These are phyloP conservation scores for Gremmenia infestans DNA, from an alignment of 2,329 filamentous ascomycete genomes.

Conservation along the genomic window DNA sequence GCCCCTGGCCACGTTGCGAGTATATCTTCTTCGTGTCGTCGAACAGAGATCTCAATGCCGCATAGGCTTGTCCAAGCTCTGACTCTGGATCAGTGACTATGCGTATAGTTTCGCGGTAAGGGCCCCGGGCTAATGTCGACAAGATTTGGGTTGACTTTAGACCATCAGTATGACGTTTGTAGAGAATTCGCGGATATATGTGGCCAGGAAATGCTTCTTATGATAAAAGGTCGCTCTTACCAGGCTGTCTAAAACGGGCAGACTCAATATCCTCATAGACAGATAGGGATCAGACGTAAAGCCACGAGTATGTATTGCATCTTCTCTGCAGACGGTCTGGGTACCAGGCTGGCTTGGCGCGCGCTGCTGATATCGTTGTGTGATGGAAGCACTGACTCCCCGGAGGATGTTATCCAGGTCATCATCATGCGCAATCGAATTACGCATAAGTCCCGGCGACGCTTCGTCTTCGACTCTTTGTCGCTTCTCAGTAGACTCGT, in stretches of 20 bases:
- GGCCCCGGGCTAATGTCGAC: slow-evolving; percentile 50
- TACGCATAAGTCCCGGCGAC: too few relatives aligned
- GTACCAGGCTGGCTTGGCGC: neutral
- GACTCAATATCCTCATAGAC: slow-evolving; percentile 50
- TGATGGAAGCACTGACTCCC: neutral
- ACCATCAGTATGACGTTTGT: slow-evolving; percentile 7
- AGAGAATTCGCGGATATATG: neutral
- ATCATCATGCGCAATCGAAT: neutral
- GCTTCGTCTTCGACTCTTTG: neutral
- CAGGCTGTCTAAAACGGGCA: slow-evolving; percentile 57
- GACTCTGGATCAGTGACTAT: slow-evolving; percentile 52
- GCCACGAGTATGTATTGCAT: neutral
- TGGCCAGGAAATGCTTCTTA: too few relatives aligned
- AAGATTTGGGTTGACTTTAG: slow-evolving; percentile 53
- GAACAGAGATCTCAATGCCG: slow-evolving; percentile 55
- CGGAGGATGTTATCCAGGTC: neutral
- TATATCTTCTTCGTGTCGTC: slow-evolving; percentile 60
- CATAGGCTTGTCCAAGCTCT: slow-evolving; percentile 56
- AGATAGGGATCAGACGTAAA: slow-evolving; percentile 26
- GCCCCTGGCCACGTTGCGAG: slow-evolving; percentile 38
- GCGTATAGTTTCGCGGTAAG: slow-evolving; percentile 50
- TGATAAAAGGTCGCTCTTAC: slow-evolving; percentile 34
- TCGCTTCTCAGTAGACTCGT: neutral
- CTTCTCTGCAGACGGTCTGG: neutral
- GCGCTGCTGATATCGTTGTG: neutral